Base-by-base conservation (phyloP, 345 rosid genomes). In the Pistacia atlantica region DNA sequence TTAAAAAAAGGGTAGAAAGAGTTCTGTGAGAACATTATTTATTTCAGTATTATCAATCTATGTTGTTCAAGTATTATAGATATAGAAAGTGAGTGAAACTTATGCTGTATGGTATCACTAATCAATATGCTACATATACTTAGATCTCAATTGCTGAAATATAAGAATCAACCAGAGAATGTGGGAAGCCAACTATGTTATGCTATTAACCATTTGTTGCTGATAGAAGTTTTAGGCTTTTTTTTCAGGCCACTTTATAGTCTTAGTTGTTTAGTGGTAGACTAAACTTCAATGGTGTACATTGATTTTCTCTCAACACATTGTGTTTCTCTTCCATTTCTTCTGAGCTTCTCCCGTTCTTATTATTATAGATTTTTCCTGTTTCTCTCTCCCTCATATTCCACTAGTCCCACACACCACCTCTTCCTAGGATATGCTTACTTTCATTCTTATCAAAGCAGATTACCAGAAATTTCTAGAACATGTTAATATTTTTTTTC, bases 401-500 rank as follows among this genome's bases (percentile, higher is more conserved):
- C 46, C 46, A 42, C 9, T 5, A 42, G 46, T 42, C 46, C 46
- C 46, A 38, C 46, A 42, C 46, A 6, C 9, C 46, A 0, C 9
- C 46, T 51, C 4, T 51, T 54, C 57, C 18, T 13, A 54, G 18
- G 18, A 16, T 0, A 54, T 13, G 18, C 16, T 54, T 54, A 54
- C 46, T 42, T 16, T 54, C 57, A 13, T 5, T 17, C 5, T 5
- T 17, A 54, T 3, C 18, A 17, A 54, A n/a, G 98, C 97, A 92
- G 85, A 82, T 96, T 57, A 98, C 98, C 0, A 75, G 74, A 54
- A 54, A 13, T 54, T 4, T 54, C 8, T 14, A 54, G 57, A 54
- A 17, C 12, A 2, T 54, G 57, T 54, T 22, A 22, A 22, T 22
- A 16, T 4, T 13, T 4, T 13, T 54, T 54, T 54, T 16, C 0